Conservation (phyloP, 208 protist genomes). For the Wallacemonas collosoma region DNA sequence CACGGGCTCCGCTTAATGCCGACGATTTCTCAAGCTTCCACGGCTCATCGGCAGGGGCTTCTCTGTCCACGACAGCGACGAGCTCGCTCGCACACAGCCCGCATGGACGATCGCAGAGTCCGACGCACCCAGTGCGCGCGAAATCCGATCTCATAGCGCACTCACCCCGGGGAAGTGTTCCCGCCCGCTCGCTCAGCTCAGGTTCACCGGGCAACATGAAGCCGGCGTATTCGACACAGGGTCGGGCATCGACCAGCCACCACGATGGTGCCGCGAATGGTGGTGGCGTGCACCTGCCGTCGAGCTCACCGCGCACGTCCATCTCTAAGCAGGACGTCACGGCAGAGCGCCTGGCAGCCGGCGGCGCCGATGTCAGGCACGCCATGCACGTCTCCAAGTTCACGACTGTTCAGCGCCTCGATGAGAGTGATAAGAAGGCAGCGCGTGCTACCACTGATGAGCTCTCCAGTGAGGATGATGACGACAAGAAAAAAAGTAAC, state of each 20-base stretch:
- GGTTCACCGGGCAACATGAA: background rate
- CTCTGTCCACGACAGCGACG: background rate
- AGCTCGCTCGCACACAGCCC: slow-evolving; percentile 6
- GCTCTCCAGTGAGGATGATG: slow-evolving; percentile 10
- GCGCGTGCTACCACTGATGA: background rate
- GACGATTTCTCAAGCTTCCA: slow-evolving; percentile 22
- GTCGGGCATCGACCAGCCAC: background rate
- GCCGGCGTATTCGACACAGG: slow-evolving; percentile 6
- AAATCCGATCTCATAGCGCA: background rate
- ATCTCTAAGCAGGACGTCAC: slow-evolving; percentile 16
- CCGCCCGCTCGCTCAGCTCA: background rate
- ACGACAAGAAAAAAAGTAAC: background rate
- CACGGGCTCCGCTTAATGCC: background rate
- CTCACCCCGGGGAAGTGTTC: background rate
- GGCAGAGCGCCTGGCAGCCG: background rate
- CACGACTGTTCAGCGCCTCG: slow-evolving; percentile 23
- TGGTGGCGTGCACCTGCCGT: background rate
- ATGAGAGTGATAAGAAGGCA: slow-evolving; percentile 15
- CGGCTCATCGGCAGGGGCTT: background rate
- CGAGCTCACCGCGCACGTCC: background rate
- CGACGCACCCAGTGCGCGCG: background rate
- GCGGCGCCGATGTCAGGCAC: slow-evolving; percentile 4
- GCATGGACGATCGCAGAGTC: slow-evolving; percentile 1
- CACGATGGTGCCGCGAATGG: background rate
- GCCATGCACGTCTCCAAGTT: slow-evolving; percentile 27